Conservation (phyloP, 495 filamentous ascomycete species). For the Venustampulla echinocandica region DNA sequence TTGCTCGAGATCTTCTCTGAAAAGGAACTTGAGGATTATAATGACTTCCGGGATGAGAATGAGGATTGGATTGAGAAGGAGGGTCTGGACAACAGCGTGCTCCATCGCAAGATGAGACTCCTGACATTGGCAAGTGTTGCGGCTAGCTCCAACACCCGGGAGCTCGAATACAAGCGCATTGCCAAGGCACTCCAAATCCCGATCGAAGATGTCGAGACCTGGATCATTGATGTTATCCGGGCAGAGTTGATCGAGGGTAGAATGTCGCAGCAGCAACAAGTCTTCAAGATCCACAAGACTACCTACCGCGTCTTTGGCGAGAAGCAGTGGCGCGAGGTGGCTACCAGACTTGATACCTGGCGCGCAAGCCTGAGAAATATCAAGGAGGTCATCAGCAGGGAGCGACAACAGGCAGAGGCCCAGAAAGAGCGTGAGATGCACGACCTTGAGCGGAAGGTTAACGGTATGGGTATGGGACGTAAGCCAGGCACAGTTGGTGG, state of each 20-base stretch:
- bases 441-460: constrained; percentile 48
- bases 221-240: constrained; percentile 96
- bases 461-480: constrained; percentile 33
- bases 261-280: constrained; percentile 78
- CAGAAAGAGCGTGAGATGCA: constrained; percentile 52
- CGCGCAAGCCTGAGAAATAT: constrained; percentile 67
- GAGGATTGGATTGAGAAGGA: constrained; percentile 70
- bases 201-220: constrained; percentile 80
- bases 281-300: constrained; percentile 88
- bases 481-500: constrained; percentile 23
- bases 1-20: constrained; percentile 92
- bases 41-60: constrained; percentile 81
- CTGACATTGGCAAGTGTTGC: constrained; percentile 86
- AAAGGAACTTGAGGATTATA: constrained; percentile 87
- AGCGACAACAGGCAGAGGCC: constrained; percentile 57
- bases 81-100: constrained; percentile 50
- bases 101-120: constrained; percentile 86
- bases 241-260: constrained; percentile 91
- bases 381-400: constrained; percentile 61
- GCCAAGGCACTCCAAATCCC: constrained; percentile 74
- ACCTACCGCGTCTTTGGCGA: constrained; percentile 94
- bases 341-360: constrained; percentile 82
- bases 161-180: constrained; percentile 78
- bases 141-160: constrained; percentile 68
- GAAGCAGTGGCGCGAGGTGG: constrained; percentile 96